Base-by-base conservation (phyloP, 495 filamentous ascomycete genomes). In the Neurospora discreta region DNA sequence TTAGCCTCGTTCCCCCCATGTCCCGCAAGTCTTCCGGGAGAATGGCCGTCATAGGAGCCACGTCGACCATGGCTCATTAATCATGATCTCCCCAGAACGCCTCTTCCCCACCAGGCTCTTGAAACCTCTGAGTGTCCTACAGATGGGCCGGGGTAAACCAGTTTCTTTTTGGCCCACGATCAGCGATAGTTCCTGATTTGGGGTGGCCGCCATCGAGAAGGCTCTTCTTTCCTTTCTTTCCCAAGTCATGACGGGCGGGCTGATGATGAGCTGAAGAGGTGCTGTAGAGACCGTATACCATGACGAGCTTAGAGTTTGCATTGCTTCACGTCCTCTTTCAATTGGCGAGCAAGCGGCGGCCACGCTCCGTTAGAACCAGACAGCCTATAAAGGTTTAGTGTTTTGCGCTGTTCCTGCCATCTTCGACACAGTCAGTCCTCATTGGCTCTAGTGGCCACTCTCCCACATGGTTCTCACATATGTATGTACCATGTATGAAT, bases 41-140 rank as follows among this genome's bases (percentile, higher is more conserved):
- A 76, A 46, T 71, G 76, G 77, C 72, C 72, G 68, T 73, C 79
- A 80, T 78, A 80, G 79, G 79, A 81, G 79, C 79, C 79, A 81
- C 79, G 79, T 81, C 70, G 79, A 77, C 74, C 78, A 77, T 73
- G 74, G 76, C 75, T 80, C 78, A 80, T 75, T 78, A 73, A 75
- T 71, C 74, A 71, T 72, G 69, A 75, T 76, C 43, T 72, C 69
- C 71, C 68, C 70, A 58, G 46, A 65, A 69, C 73, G 74, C 68
- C 72, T 60, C 69, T 76, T 78, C 76, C 74, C 77, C 77, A 75
- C 78, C 75, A 69, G 69, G 75, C 72, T 75, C 26, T 65, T 65
- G 52, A 65, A 65, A 65, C 26, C 33, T 30, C 6, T 36, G 52
- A 33, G 26, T 65, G 7, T 65, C 52, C 52, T 65, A 65, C 52